Evolutionary conservation across 306 rosid genomes (phyloP), one percentile per base, ranked within the genome.

Genomic region (Citrullus amarus): DNA sequence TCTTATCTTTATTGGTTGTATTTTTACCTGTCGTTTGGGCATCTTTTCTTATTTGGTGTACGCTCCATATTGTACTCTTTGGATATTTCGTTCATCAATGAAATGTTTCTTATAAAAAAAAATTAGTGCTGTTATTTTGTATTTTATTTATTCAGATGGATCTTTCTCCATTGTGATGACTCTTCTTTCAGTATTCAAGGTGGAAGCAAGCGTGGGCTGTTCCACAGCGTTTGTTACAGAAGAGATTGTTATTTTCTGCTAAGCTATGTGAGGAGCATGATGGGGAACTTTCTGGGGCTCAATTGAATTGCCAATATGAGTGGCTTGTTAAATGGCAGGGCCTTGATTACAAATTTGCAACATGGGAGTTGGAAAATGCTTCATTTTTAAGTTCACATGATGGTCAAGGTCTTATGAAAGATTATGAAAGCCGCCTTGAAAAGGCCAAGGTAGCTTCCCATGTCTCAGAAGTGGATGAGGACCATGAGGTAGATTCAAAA

Each of bases 251-350:
- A 78, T 39, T 72, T 60, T 81, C 80, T 75, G 38, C 84, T 66
- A 50, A 74, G 79, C 81, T 86, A 77, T 75, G 28, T 79, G 79
- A 81, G 65, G 80, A 81, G 75, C 53, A 65, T 81, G 48, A 25
- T 9, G 20, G 63, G 74, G 83, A 83, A 58, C 79, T 79, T 74
- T 82, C 73, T 74, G 86, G 80, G 65, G 81, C 80, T 75, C 62
- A 79, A 46, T 73, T 81, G 63, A 80, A 77, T 68, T 73, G 87
- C 77, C 78, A 75, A 48, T 73, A 72, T 38, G 92, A 89, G 77
- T 89, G 93, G 93, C 92, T 89, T 86, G 96, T 91, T 79, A 88
- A 91, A 75, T 91, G 93, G 96, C 78, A 69, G 59, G 88, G 92
- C 76, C 90, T 89, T 80, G 89, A 83, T 78, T 91, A 89, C 83